These are phyloP conservation scores for Apophysomyces elegans DNA, from an alignment of 371 early-diverging fungal genomes.

Conservation along the genomic window DNA sequence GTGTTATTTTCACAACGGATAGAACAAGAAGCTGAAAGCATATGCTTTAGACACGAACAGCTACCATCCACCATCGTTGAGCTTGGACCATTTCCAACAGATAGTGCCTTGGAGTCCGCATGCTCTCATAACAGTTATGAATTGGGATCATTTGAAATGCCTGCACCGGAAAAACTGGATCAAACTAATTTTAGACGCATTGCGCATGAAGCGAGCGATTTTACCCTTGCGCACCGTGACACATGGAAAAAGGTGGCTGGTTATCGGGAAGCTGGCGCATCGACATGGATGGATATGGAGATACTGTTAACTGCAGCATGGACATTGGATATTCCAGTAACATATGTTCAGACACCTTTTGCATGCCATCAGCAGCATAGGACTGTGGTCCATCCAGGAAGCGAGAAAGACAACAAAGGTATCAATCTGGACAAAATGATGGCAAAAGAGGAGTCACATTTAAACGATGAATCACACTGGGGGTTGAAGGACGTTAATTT, in stretches of 20 bases:
- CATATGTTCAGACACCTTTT: constrained; percentile 34
- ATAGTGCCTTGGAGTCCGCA: constrained; percentile 24
- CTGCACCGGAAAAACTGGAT: constrained; percentile 15
- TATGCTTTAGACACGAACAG: constrained; percentile 24
- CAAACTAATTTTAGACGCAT: constrained; percentile 34
- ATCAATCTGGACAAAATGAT: constrained; percentile 39
- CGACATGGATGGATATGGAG: constrained; percentile 53
- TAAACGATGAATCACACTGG: constrained; percentile 47
- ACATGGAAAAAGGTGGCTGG: constrained; percentile 47
- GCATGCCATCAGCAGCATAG: constrained; percentile 49
- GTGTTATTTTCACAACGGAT: not conserved
- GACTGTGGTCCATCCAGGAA: constrained; percentile 29
- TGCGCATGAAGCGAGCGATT: constrained; percentile 48
- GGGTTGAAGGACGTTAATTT: constrained; percentile 35
- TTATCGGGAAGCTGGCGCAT: constrained; percentile 46
- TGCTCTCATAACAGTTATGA: constrained; percentile 22
- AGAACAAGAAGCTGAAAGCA: not conserved
- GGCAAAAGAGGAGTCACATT: constrained; percentile 27
- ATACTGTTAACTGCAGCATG: constrained; percentile 47
- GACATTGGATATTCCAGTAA: constrained; percentile 42
- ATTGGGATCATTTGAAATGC: constrained; percentile 18
- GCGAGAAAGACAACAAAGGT: constrained; percentile 29
- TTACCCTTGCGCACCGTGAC: constrained; percentile 50
- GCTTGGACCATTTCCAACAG: constrained; percentile 36
- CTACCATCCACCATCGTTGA: constrained; percentile 39